Base-by-base conservation (phyloP, 345 rosid genomes). In the Syzygium aromaticum region DNA sequence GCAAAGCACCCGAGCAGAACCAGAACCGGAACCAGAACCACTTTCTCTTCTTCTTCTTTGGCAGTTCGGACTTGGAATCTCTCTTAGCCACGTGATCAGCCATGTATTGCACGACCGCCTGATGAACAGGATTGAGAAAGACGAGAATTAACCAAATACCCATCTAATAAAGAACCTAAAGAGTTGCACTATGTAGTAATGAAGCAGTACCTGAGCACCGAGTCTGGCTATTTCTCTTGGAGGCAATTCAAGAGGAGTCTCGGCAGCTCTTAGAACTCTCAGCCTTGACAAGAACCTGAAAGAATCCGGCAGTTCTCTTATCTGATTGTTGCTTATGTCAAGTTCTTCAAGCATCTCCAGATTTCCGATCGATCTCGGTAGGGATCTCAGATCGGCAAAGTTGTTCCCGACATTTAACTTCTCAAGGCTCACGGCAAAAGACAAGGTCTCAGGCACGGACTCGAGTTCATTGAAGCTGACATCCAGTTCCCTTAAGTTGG, bases 261-360 rank as follows among this genome's bases (percentile, higher is more conserved):
- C 95, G 56, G 92, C 92, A 3, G 94, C 93, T 7, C 84, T 88
- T 14, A 94, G 92, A 52, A 91, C 91, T 85, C 93, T 89, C 89
- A 94, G 77, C 51, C 92, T 93, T 5, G 93, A 89, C 88, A 94
- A 85, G 59, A 91, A 64, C 87, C 97, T 61, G 84, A 94, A 93
- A 16, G 95, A 91, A 86, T 92, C 95, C 1, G 97, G 97, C 86
- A 94, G 85, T 33, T 54, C 85, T 77, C 93, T 86, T 78, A 94
- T 93, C 89, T 94, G 96, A 85, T 93, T 88, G 64, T 92, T 94
- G 85, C 95, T 91, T 89, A 95, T 94, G 87, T 95, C 97, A 91
- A 95, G 86, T 89, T 95, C 96, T 86, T 95, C 97, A 7, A 94
- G 96, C 94, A 91, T 84, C 91, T 94, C 94, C n/a, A 95, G 94